Percentiles rank a stretch among this genome's conserved stretches.
Conservation (phyloP, 108 stramenopile species). For the Nannochloropsis gaditana region DNA sequence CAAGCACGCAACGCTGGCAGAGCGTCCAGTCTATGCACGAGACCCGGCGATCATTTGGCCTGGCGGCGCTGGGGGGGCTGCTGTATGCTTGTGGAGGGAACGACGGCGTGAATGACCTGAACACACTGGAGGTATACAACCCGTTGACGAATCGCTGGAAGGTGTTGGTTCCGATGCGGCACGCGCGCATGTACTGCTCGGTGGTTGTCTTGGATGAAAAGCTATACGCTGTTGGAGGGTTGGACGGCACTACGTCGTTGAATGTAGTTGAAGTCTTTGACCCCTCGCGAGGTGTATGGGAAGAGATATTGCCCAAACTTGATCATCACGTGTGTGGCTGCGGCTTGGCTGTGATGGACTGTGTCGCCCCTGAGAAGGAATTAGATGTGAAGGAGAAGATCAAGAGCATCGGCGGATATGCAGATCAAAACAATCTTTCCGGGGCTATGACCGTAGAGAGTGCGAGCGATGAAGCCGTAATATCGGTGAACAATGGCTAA, state of each 20-base stretch:
- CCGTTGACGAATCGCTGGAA: slow-evolving; percentile 5
- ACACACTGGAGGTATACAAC: not conserved
- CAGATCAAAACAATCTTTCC: too few relatives aligned
- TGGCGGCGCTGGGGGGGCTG: slow-evolving; percentile 13
- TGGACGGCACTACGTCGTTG: not conserved
- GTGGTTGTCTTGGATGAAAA: not conserved
- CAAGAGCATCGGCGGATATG: too few relatives aligned
- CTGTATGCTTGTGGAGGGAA: slow-evolving; percentile 25
- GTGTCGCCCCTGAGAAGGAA: not conserved
- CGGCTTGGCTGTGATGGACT: not conserved
- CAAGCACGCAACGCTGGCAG: not conserved
- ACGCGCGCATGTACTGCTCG: not conserved
- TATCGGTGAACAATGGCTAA: too few relatives aligned
- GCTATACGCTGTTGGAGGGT: not conserved
- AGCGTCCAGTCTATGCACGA: not conserved
- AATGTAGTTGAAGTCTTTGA: not conserved
- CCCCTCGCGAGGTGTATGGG: not conserved
- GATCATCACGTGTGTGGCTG: not conserved
- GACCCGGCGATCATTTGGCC: slow-evolving; percentile 14
- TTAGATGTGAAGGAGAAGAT: not conserved
- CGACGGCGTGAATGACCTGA: slow-evolving; percentile 18
- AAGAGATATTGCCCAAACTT: not conserved
- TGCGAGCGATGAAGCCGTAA: too few relatives aligned
- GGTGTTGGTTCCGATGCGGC: not conserved
- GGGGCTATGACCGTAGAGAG: too few relatives aligned